phyloP scores from a whole-genome alignment of 768 basidiomycete genomes.

The Mycena filopes region DNA sequence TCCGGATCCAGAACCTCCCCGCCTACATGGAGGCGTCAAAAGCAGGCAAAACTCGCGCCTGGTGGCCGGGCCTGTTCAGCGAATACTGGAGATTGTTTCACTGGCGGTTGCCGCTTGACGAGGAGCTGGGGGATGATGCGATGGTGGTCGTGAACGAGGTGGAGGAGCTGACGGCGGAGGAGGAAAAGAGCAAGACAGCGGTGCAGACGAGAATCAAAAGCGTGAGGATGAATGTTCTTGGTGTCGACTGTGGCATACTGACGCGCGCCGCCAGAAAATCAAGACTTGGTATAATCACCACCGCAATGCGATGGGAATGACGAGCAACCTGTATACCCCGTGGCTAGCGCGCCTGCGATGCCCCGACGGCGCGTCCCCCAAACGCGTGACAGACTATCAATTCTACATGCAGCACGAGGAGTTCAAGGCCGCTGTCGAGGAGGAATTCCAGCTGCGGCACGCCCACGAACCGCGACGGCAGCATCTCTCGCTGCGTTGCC shows the following conservation, averaged over 20 bases:
- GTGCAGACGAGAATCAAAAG: too few relatives aligned
- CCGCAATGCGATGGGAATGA: not conserved
- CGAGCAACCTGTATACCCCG: not conserved
- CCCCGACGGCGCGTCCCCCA: not conserved
- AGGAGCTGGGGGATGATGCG: not conserved
- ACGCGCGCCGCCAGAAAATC: not conserved
- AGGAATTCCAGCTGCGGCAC: not conserved
- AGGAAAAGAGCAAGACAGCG: not conserved
- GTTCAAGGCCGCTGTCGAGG: not conserved
- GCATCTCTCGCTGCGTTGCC: not conserved
- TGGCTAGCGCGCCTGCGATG: not conserved
- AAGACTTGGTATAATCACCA: conserved; percentile 12
- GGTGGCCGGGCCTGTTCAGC: not conserved
- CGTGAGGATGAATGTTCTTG: too few relatives aligned
- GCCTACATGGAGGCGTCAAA: not conserved
- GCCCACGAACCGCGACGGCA: not conserved
- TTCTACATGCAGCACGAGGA: conserved; percentile 4
- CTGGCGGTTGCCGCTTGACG: not conserved
- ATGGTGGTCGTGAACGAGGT: too few relatives aligned
- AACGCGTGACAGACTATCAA: not conserved
- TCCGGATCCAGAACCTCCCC: not conserved
- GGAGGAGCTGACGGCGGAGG: not conserved
- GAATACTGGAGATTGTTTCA: not conserved
- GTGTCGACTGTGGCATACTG: not conserved
- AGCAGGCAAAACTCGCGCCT: not conserved